Percentiles rank a stretch among this genome's conserved stretches.
phyloP scores from a whole-genome alignment of 139 green algal genomes.

The Spirogloea muscicola region DNA sequence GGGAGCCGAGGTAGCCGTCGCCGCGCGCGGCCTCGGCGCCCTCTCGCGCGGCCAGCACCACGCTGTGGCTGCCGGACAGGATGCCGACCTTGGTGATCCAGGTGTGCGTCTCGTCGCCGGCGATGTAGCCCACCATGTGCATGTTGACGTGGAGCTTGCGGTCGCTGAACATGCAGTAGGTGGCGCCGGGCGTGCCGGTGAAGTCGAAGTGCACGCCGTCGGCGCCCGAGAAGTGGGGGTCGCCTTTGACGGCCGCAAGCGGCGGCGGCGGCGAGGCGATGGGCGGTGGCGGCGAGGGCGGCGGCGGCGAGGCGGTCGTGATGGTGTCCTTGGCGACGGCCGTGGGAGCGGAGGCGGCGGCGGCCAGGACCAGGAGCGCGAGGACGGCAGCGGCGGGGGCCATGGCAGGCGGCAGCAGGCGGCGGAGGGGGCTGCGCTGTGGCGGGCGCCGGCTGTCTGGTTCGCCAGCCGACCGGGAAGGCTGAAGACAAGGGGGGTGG shows the following conservation, averaged over 20 bases:
- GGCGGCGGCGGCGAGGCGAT: too few relatives aligned
- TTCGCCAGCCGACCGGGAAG: too few relatives aligned
- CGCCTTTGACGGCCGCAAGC: conserved; percentile 8
- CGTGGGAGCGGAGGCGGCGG: too few relatives aligned
- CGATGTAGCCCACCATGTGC: conserved; percentile 5
- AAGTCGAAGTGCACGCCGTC: conserved; percentile 26
- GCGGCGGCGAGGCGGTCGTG: too few relatives aligned
- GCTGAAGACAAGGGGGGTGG: too few relatives aligned
- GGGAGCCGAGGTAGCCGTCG: conserved; percentile 4
- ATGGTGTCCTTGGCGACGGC: too few relatives aligned
- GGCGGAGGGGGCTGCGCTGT: too few relatives aligned
- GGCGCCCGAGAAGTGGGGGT: conserved; percentile 19
- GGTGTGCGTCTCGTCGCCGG: background rate
- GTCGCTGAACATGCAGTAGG: conserved; percentile 35
- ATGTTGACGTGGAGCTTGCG: conserved; percentile 32
- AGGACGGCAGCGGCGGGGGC: too few relatives aligned
- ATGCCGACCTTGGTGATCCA: conserved; percentile 17
- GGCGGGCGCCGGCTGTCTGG: too few relatives aligned
- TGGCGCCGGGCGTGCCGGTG: background rate
- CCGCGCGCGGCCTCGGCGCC: background rate
- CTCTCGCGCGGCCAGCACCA: conserved; percentile 2
- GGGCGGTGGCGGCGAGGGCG: too few relatives aligned
- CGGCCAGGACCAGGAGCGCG: too few relatives aligned
- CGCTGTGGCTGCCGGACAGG: background rate
- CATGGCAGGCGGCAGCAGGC: too few relatives aligned